Base-by-base conservation (phyloP, 768 basidiomycete genomes). In the Suillus subalutaceus region DNA sequence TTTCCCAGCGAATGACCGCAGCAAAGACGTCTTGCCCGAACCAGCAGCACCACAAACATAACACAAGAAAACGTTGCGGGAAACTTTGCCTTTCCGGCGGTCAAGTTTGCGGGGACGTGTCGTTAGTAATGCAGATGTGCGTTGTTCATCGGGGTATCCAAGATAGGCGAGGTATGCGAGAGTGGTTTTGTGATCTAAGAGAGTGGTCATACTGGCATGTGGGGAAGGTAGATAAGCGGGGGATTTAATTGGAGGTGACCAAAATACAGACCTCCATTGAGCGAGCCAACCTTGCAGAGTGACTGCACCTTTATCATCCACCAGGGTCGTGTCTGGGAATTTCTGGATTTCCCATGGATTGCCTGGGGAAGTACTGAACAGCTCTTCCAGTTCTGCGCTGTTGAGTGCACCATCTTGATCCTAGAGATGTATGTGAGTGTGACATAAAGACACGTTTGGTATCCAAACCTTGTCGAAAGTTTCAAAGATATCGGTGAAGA, bases 221-320 rank as follows among this genome's bases (percentile, higher is more conserved):
- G 50, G 44, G 41, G 30, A 50, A 65, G 46, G 41, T 43, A 18
- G 5, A 60, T 60, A 26, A 60, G 59, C 26, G 13, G 18, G 18
- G 59, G 4, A 20, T 43, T 60, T 20, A 18, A 60, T 6, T 7
- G 12, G 3, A 30, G 40, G 6, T 20, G 18, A 62, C 61, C 64
- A 41, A 50, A 55, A 65, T 41, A 76, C 83, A 69, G 62, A 95
- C 96, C 94, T 97, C 97, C 97, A 99, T 74, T 97, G 96, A 23
- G 97, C 97, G 35, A 99, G 80, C 97, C 97, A 99, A 1, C 95
- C 94, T 79, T 98, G 96, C 53, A 99, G 78, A n/a, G 96, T 98
- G 20, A 98, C 92, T 37, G 93, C 89, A 13, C 94, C 95, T 12
- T 88, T 83, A 72, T 96, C 95, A 70, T 94, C 91, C 18, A 92